Conservation (phyloP, 2,329 filamentous ascomycete genomes). For the Pseudogymnoascus sp. region DNA sequence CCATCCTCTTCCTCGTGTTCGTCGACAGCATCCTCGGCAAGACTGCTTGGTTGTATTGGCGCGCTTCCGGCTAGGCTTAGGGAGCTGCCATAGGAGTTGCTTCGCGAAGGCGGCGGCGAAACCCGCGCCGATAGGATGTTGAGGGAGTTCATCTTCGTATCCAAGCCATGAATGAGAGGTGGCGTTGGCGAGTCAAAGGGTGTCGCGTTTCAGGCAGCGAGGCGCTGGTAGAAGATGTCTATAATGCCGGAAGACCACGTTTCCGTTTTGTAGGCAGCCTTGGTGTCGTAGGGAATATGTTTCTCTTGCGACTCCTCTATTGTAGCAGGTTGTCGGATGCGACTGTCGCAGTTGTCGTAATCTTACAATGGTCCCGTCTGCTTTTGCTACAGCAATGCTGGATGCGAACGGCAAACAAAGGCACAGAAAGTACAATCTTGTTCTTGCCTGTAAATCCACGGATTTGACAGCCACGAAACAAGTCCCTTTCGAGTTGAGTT, state of each 20-base stretch:
- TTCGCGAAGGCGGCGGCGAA: slow-evolving; percentile 53
- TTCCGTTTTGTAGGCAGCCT: neutral
- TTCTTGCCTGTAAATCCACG: slow-evolving; percentile 3
- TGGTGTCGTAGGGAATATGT: neutral
- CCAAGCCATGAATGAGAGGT: slow-evolving; percentile 41
- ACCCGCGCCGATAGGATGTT: slow-evolving; percentile 87
- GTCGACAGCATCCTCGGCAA: slow-evolving; percentile 32
- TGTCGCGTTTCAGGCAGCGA: neutral
- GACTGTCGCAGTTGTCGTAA: slow-evolving; percentile 5
- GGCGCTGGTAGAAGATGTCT: neutral
- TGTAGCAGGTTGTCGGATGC: neutral
- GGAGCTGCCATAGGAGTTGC: slow-evolving; percentile 48
- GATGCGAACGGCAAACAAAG: slow-evolving; percentile 1
- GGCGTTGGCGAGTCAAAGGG: neutral
- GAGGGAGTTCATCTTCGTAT: slow-evolving; percentile 82
- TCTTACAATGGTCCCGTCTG: neutral
- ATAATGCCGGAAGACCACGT: neutral
- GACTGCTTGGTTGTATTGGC: slow-evolving; percentile 8
- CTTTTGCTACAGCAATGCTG: neutral
- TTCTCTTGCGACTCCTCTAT: neutral
- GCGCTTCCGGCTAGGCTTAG: slow-evolving; percentile 8
- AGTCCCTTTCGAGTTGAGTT: neutral
- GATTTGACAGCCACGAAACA: slow-evolving; percentile 4
- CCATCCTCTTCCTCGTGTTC: slow-evolving; percentile 31
- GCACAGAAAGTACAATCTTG: neutral